phyloP scores from a whole-genome alignment of 2,329 filamentous ascomycete genomes.

The Emergomyces pasteurianus region DNA sequence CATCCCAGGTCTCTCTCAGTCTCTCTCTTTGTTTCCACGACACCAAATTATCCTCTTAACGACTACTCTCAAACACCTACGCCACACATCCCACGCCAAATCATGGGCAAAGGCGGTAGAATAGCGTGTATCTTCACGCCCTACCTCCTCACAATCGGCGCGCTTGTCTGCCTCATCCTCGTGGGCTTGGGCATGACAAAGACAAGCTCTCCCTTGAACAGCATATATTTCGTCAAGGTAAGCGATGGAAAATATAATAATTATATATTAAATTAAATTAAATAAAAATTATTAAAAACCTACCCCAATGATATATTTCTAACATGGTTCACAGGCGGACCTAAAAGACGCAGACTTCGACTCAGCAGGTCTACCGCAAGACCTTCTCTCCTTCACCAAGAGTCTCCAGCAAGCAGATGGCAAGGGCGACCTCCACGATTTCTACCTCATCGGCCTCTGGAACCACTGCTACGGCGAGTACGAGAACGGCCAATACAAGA shows the following conservation, averaged over 20 bases:
- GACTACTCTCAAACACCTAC: background rate
- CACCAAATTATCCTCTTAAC: background rate
- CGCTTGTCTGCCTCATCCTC: slow-evolving; percentile 55
- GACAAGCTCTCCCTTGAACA: slow-evolving; percentile 33
- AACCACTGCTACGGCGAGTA: slow-evolving; percentile 63
- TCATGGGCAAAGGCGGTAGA: slow-evolving; percentile 62
- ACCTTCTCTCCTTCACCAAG: slow-evolving; percentile 22
- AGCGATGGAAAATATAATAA: slow-evolving; percentile 8
- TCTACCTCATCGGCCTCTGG: slow-evolving; percentile 76
- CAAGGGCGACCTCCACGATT: slow-evolving; percentile 51
- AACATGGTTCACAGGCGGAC: slow-evolving; percentile 52
- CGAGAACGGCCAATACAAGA: slow-evolving; percentile 39
- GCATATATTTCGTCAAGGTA: slow-evolving; percentile 46
- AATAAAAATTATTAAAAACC: too few species aligned
- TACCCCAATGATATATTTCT: too few species aligned
- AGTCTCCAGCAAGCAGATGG: slow-evolving; percentile 26
- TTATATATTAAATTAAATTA: slow-evolving; percentile 7
- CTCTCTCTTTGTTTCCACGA: too few species aligned
- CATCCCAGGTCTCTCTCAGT: background rate
- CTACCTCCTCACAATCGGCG: slow-evolving; percentile 66
- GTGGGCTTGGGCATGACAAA: slow-evolving; percentile 47
- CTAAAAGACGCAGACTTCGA: slow-evolving; percentile 47
- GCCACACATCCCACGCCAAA: slow-evolving; percentile 11
- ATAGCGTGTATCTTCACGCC: slow-evolving; percentile 80
- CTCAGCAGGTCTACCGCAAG: slow-evolving; percentile 26